Conservation (phyloP, 2,329 filamentous ascomycete genomes). For the Dothistroma pini region DNA sequence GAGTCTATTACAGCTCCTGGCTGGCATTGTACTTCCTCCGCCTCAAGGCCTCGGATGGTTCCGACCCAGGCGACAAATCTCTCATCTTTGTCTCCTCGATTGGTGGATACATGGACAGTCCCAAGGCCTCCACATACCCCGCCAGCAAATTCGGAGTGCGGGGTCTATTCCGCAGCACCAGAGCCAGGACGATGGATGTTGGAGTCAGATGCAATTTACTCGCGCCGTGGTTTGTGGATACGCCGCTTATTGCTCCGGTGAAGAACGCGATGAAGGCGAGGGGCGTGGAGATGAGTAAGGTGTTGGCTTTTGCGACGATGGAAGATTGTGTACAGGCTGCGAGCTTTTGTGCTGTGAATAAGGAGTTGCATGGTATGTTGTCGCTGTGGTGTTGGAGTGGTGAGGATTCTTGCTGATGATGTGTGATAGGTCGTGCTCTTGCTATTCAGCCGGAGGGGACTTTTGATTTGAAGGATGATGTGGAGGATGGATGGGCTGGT, state of each 20-base stretch:
- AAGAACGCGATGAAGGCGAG: not conserved
- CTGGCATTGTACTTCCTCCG: conserved; percentile 17
- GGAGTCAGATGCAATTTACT: conserved; percentile 13
- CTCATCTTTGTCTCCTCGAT: conserved; percentile 14
- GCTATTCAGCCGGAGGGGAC: conserved; percentile 1
- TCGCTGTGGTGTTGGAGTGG: not conserved
- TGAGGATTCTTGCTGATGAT: not conserved
- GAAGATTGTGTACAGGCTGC: not conserved
- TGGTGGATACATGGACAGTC: conserved; percentile 14
- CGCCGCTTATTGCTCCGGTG: conserved; percentile 9
- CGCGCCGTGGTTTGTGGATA: conserved; percentile 16
- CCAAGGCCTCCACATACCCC: conserved; percentile 9
- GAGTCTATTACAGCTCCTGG: conserved; percentile 11
- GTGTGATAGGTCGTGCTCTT: not conserved
- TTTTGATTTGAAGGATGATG: conserved; percentile 2
- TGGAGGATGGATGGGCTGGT: not conserved
- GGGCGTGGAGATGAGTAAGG: not conserved
- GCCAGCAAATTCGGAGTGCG: conserved; percentile 13
- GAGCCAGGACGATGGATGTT: conserved; percentile 3
- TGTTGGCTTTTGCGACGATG: conserved; percentile 1
- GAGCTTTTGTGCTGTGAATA: not conserved
- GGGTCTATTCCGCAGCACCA: conserved; percentile 13
- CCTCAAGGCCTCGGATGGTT: not conserved
- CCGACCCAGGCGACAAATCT: conserved; percentile 8
- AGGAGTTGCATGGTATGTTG: not conserved